Evolutionary conservation across 176 grass and related monocot species (phyloP).

Genomic region (Oryza coarctata): DNA sequence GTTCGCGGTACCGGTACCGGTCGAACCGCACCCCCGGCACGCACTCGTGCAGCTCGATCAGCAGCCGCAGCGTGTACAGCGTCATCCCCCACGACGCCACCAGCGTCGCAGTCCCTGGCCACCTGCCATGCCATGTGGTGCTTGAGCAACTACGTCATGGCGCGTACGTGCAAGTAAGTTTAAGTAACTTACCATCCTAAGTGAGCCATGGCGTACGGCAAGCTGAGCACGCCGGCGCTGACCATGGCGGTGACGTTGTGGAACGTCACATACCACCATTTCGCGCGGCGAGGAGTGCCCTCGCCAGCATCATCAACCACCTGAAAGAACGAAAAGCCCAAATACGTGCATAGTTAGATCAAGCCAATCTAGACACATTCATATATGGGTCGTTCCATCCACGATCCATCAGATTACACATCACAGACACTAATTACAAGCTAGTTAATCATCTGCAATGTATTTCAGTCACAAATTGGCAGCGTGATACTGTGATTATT

Average conservation of each 20-base stretch:
- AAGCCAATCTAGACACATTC: not conserved
- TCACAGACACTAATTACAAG: not conserved
- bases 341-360: not conserved
- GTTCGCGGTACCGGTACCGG: constrained; percentile 77
- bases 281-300: constrained; percentile 40
- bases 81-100: constrained; percentile 72
- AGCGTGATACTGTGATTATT: not conserved
- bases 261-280: constrained; percentile 74
- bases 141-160: too few relatives aligned
- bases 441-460: too few relatives aligned
- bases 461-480: not conserved
- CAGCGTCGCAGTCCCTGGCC: constrained; percentile 49
- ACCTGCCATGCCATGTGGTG: too few relatives aligned
- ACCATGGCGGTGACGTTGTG: constrained; percentile 79
- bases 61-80: constrained; percentile 82
- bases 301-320: constrained; percentile 26
- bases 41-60: constrained; percentile 91
- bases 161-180: not conserved
- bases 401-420: not conserved
- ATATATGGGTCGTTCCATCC: not conserved
- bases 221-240: constrained; percentile 71
- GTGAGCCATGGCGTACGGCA: constrained; percentile 72
- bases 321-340: constrained; percentile 26
- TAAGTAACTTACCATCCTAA: constrained; percentile 57
- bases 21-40: constrained; percentile 87